Evolutionary conservation across 2,329 filamentous ascomycete genomes (phyloP).

Genomic region (Ciborinia camelliae): DNA sequence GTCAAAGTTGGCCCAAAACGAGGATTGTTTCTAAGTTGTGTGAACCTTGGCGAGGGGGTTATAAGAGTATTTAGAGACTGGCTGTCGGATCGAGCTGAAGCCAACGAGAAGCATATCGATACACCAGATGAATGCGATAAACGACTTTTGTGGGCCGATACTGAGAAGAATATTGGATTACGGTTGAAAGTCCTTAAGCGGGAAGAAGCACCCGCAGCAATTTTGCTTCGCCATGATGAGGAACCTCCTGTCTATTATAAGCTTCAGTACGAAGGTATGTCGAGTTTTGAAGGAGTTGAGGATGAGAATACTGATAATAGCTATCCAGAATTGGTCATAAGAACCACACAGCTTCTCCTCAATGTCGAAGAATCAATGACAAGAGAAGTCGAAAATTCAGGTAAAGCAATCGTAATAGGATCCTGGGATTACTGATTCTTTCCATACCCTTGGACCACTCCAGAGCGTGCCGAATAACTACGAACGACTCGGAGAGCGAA

Average conservation of each 20-base stretch:
- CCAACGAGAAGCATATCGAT: neutral
- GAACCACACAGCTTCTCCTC: conserved; percentile 59
- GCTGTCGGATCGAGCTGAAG: conserved; percentile 46
- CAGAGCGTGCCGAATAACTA: neutral
- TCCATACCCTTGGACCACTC: neutral
- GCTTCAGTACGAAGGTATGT: conserved; percentile 68
- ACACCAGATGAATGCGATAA: conserved; percentile 36
- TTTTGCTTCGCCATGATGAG: conserved; percentile 49
- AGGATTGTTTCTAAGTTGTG: conserved; percentile 60
- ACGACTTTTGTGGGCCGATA: conserved; percentile 66
- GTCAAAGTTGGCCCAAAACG: conserved; percentile 61
- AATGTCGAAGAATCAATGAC: conserved; percentile 62
- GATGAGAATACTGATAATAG: neutral
- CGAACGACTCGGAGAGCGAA: neutral
- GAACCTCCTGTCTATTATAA: conserved; percentile 67
- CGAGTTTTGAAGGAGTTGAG: neutral
- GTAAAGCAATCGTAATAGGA: conserved; percentile 66
- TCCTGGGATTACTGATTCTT: conserved; percentile 36
- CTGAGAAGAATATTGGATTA: conserved; percentile 61
- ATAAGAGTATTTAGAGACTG: conserved; percentile 71
- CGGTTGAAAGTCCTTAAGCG: conserved; percentile 61
- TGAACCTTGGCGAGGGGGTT: conserved; percentile 65
- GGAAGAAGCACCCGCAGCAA: conserved; percentile 43
- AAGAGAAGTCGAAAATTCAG: conserved; percentile 56
- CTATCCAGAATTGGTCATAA: conserved; percentile 64